Percentiles rank a stretch among this genome's conserved stretches.
These are phyloP conservation scores for Barnettozyma hawaiiensis DNA, from an alignment of 1,139 yeast genomes.

Conservation along the genomic window DNA sequence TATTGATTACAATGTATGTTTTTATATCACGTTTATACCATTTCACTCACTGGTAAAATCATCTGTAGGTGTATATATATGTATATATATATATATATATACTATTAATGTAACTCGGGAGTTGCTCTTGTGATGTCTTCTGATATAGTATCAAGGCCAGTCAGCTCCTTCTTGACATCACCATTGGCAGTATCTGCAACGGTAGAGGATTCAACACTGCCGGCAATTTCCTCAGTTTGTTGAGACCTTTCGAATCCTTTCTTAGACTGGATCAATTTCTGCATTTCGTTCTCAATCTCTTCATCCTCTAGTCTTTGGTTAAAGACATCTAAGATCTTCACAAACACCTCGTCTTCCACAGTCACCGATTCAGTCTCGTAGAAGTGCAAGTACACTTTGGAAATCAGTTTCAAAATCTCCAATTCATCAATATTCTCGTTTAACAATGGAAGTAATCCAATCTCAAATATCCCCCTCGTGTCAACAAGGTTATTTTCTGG, in stretches of 20 bases:
- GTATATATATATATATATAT: too few species aligned
- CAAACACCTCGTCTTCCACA: conserved; percentile 38
- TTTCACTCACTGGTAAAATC: too few species aligned
- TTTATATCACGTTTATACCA: too few species aligned
- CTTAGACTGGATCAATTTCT: conserved; percentile 31
- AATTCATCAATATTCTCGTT: conserved; percentile 61
- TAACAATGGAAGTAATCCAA: conserved; percentile 70
- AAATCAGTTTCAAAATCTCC: conserved; percentile 60
- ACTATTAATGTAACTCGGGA: background rate
- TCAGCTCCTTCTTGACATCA: background rate
- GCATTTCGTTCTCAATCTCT: conserved; percentile 35
- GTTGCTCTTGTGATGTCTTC: background rate
- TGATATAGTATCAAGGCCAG: too few species aligned
- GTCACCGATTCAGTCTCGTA: conserved; percentile 34
- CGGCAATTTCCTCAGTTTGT: conserved; percentile 27
- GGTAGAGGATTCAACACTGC: conserved; percentile 30
- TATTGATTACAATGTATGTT: background rate
- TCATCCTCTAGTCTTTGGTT: conserved; percentile 42
- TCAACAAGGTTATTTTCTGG: conserved; percentile 31
- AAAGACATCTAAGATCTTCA: conserved; percentile 42
- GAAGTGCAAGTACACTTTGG: conserved; percentile 68
- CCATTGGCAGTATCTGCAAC: conserved; percentile 33
- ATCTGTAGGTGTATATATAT: too few species aligned
- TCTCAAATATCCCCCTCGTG: conserved; percentile 57
- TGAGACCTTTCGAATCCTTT: conserved; percentile 26